These are phyloP conservation scores for Lithohypha guttulata DNA, from an alignment of 2,329 filamentous ascomycete genomes.

Conservation along the genomic window DNA sequence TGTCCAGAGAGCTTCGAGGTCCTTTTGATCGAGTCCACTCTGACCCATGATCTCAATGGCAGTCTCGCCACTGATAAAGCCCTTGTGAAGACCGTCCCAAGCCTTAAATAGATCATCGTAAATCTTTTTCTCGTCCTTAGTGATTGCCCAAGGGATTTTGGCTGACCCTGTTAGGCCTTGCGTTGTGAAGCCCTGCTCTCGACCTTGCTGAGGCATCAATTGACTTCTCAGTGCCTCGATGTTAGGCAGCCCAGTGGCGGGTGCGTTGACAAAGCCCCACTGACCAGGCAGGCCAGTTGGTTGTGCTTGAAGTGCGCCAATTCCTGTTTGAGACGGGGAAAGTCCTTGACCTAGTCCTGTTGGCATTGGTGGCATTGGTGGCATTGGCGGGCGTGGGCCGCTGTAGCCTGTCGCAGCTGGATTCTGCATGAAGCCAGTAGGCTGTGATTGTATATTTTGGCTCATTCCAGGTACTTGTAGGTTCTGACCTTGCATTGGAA, in stretches of 20 bases:
- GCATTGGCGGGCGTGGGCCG: conserved; percentile 69
- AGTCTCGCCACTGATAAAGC: conserved; percentile 80
- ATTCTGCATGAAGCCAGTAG: conserved; percentile 60
- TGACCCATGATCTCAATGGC: conserved; percentile 97
- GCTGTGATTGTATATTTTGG: conserved; percentile 49
- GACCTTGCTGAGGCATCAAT: conserved; percentile 94
- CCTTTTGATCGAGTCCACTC: conserved; percentile 80
- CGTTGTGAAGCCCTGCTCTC: conserved; percentile 76
- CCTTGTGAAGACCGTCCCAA: conserved; percentile 91
- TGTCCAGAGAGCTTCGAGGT: conserved; percentile 90
- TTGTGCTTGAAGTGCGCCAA: conserved; percentile 69
- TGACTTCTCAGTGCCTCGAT: conserved; percentile 84
- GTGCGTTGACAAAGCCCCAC: conserved; percentile 96
- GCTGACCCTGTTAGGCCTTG: conserved; percentile 84
- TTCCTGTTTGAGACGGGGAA: conserved; percentile 55
- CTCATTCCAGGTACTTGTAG: conserved; percentile 41
- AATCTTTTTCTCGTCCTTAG: conserved; percentile 94
- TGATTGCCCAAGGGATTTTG: conserved; percentile 95
- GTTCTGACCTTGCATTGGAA: conserved; percentile 29
- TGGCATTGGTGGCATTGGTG: conserved; percentile 74
- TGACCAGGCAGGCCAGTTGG: conserved; percentile 87
- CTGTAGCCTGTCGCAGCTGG: conserved; percentile 68
- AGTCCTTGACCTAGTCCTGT: conserved; percentile 55
- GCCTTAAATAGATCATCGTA: conserved; percentile 92
- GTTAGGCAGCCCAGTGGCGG: conserved; percentile 78